Evolutionary conservation across 176 grass and related monocot genomes (phyloP).

Genomic region (Aegilops speltoides): DNA sequence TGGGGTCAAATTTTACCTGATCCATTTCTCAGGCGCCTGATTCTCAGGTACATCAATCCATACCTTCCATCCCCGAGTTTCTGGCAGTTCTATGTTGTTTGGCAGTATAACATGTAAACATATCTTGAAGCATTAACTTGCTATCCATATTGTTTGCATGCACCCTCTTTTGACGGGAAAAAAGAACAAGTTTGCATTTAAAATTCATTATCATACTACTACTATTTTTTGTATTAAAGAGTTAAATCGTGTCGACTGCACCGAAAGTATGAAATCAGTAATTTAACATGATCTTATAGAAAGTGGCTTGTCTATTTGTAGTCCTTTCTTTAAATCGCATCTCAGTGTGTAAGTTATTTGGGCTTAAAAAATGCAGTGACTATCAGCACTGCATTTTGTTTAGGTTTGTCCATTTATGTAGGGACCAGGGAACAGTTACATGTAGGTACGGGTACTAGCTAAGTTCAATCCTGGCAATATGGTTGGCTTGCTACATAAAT

Average conservation of each 20-base stretch:
- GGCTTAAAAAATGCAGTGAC: background rate
- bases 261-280: background rate
- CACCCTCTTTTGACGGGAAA: background rate
- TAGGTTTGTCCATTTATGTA: background rate
- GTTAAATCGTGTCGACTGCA: background rate
- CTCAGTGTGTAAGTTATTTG: background rate
- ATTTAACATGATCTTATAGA: background rate
- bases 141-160: background rate
- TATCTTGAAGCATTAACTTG: background rate
- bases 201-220: background rate
- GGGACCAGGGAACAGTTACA: background rate
- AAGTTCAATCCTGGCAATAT: background rate
- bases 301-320: background rate
- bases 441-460: background rate
- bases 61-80: background rate
- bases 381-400: background rate
- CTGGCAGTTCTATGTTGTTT: background rate
- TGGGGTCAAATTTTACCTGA: constrained; percentile 93
- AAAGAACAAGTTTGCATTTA: background rate
- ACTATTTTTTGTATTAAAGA: too few relatives aligned
- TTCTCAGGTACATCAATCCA: constrained; percentile 61
- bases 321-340: background rate
- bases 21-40: constrained; percentile 83
- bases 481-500: background rate
- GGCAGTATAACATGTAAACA: background rate